Base-by-base conservation (phyloP, 768 basidiomycete genomes). In the Termitomyces bulborhizus region DNA sequence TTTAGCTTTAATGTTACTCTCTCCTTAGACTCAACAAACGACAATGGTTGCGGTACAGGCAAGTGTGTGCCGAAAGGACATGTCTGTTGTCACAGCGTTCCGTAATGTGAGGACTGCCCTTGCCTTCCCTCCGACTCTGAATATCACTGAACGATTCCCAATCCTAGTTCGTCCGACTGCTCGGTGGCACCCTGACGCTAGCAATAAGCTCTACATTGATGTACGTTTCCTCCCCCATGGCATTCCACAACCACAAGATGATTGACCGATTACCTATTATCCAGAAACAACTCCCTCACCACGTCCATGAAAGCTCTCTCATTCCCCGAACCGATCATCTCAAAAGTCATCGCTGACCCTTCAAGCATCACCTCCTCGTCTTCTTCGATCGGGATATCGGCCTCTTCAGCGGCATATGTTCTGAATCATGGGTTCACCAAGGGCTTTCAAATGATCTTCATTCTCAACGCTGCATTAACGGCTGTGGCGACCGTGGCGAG, bases 21-120 rank as follows among this genome's bases (percentile, higher is more conserved):
- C 49, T 8, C n/a, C 21, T 47, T 48, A 83, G 79, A 83, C 80
- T 0, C 61, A 80, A 13, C 80, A 81, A 64, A 86, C 84, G 0
- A 86, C 84, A 0, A 88, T 85, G 0, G 81, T 88, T 6, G 85
- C 85, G 0, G 84, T 81, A 7, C 89, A 91, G 64, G 86, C 87
- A 0, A 83, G 85, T 26, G 88, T 90, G 0, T 68, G 80, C 0
- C 70, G 88, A 39, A 74, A 74, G 40, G 88, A 91, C 57, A 88
- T 90, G 86, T 84, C 85, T 1, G 84, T 87, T 8, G 86, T 89
- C 0, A 90, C 88, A 0, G 83, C 82, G 0, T 77, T 83, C 53
- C 75, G 84, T 47, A 86, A 85, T 63, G 83, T 82, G 53, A 36
- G 76, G 59, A 12, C 11, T 18, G 6, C 31, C 41, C 26, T 0